These are phyloP conservation scores for Symbiodinium natans DNA, from an alignment of 73 alveolate genomes.

Conservation along the genomic window DNA sequence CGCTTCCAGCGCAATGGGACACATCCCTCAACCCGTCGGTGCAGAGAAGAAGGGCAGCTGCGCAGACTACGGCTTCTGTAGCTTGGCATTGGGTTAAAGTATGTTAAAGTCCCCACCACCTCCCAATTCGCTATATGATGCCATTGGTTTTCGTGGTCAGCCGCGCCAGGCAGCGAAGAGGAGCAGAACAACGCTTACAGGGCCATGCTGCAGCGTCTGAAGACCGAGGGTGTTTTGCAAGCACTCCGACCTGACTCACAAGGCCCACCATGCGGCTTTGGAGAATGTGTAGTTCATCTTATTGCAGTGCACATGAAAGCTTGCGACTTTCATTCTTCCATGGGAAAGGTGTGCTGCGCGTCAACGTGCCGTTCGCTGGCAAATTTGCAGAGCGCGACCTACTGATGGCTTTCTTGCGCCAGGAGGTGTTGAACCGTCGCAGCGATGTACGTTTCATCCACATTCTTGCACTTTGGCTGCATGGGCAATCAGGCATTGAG, in stretches of 20 bases:
- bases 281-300: neutral
- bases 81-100: neutral
- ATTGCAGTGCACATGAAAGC: neutral
- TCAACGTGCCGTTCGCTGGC: conserved; percentile 83
- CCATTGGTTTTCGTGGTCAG: no score
- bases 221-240: conserved; percentile 4
- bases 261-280: neutral
- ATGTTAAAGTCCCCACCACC: no score
- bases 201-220: conserved; percentile 23
- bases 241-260: conserved; percentile 12
- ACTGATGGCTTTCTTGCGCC: conserved; percentile 12
- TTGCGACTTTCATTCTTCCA: no score
- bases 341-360: conserved; percentile 36
- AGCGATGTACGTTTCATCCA: conserved; percentile 12
- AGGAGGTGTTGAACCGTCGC: conserved; percentile 40
- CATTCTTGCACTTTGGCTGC: neutral
- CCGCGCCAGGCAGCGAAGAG: conserved; percentile 23
- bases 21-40: neutral
- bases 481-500: no score
- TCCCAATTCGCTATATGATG: no score
- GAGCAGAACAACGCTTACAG: conserved; percentile 23
- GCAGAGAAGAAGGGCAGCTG: conserved; percentile 54
- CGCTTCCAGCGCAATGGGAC: neutral
- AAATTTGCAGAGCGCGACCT: conserved; percentile 30
- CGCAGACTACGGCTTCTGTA: conserved; percentile 37